Percentiles rank a stretch among this genome's conserved stretches.
Conservation (phyloP, 2,329 filamentous ascomycete genomes). For the Hymenotorrendiella dingleyae region DNA sequence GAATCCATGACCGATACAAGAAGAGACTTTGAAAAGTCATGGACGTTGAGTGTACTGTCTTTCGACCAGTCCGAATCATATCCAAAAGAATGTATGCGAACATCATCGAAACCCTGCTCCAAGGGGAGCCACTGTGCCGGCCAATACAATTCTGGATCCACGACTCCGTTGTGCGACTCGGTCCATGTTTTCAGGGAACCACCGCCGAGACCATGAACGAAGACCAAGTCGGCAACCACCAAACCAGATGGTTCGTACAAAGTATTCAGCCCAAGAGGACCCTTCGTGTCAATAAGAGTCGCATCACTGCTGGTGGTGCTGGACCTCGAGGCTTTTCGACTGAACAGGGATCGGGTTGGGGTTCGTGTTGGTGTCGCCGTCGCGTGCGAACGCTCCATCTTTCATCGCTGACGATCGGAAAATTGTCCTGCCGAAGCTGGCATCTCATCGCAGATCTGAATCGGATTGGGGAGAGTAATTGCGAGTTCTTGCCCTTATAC, state of each 20-base stretch:
- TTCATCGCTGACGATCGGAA: too few species aligned
- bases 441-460: too few species aligned
- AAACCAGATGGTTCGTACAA: not conserved
- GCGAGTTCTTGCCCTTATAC: too few species aligned
- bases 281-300: too few species aligned
- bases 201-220: not conserved
- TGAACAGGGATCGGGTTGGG: too few species aligned
- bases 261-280: not conserved
- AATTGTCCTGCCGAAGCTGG: too few species aligned
- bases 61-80: slow-evolving; percentile 32
- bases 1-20: slow-evolving; percentile 23
- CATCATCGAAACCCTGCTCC: slow-evolving; percentile 29
- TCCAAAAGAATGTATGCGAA: slow-evolving; percentile 32
- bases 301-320: too few species aligned
- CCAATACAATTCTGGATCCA: slow-evolving; percentile 28
- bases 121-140: slow-evolving; percentile 31
- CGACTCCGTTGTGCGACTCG: too few species aligned
- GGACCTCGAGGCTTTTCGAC: too few species aligned
- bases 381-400: too few species aligned
- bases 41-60: slow-evolving; percentile 17
- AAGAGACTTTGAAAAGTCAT: slow-evolving; percentile 30
- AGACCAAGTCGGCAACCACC: not conserved
- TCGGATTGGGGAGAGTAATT: too few species aligned
- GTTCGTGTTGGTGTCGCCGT: too few species aligned
- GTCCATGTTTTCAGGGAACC: not conserved